Evolutionary conservation across 164 flowering plant species (phyloP).

Genomic region (Malania oleifera): DNA sequence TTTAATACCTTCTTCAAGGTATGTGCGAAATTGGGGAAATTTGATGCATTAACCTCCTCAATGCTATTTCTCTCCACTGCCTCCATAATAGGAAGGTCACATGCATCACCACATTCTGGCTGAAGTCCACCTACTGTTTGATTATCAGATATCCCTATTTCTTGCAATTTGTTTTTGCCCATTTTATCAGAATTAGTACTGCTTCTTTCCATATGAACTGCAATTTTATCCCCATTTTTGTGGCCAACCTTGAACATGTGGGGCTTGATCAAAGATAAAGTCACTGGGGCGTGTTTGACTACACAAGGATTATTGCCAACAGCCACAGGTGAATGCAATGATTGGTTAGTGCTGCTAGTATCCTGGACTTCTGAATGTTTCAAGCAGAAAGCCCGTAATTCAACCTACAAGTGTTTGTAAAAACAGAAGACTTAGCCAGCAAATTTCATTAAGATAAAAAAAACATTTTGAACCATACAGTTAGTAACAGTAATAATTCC

Average conservation of each 20-base stretch:
- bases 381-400: constrained; percentile 81
- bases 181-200: constrained; percentile 21
- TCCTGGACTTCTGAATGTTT: constrained; percentile 66
- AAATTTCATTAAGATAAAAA: constrained; percentile 1
- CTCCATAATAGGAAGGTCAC: constrained; percentile 17
- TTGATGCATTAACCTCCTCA: constrained; percentile 30
- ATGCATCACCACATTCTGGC: constrained; percentile 29
- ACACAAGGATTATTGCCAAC: constrained; percentile 25
- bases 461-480: no score
- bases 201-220: constrained; percentile 15
- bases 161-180: constrained; percentile 24
- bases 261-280: constrained; percentile 18
- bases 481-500: not conserved
- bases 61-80: constrained; percentile 12
- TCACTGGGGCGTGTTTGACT: constrained; percentile 21
- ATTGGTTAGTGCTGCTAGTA: constrained; percentile 13
- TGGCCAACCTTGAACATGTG: constrained; percentile 32
- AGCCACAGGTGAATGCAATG: constrained; percentile 18
- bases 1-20: constrained; percentile 59
- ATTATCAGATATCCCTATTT: constrained; percentile 16
- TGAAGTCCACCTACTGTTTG: constrained; percentile 15
- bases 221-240: constrained; percentile 38
- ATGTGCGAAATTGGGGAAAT: constrained; percentile 27
- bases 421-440: not conserved
- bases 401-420: constrained; percentile 44